A percentile compares a stretch with the other conserved stretches of the same genome.
Evolutionary conservation across 495 filamentous ascomycete genomes (phyloP).

Genomic region (Xylaria telfairii): DNA sequence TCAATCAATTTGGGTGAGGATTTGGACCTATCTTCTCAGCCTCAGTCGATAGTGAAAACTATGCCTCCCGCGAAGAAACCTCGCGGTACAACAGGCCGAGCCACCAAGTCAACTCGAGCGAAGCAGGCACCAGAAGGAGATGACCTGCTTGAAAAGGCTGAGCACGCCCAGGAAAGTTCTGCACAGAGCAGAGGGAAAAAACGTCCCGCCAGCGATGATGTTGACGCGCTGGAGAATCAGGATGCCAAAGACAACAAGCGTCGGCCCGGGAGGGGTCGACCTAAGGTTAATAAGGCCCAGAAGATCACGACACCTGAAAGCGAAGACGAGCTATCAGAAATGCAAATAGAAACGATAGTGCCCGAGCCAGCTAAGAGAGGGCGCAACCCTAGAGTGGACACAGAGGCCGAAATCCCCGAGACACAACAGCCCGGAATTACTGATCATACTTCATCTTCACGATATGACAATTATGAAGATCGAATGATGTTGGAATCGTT

Average conservation of each 20-base stretch:
- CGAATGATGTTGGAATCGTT: not conserved
- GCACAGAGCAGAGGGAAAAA: constrained; percentile 41
- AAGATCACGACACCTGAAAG: constrained; percentile 28
- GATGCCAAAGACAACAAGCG: constrained; percentile 34
- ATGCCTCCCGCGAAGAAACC: constrained; percentile 56
- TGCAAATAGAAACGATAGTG: constrained; percentile 26
- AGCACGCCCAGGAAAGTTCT: constrained; percentile 49
- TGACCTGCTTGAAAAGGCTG: constrained; percentile 58
- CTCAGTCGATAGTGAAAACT: constrained; percentile 39
- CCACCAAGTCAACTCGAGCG: constrained; percentile 45
- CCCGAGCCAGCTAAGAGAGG: constrained; percentile 38
- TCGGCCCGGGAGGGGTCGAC: constrained; percentile 33
- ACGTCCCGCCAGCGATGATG: constrained; percentile 57
- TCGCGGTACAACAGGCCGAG: constrained; percentile 42
- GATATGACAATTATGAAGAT: not conserved
- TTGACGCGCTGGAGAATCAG: constrained; percentile 42
- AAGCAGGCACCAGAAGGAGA: constrained; percentile 44
- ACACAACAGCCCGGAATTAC: constrained; percentile 26
- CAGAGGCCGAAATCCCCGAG: constrained; percentile 37
- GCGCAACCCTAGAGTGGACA: constrained; percentile 34
- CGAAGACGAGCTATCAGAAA: constrained; percentile 31
- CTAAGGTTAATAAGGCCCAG: constrained; percentile 31
- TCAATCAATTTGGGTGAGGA: constrained; percentile 72
- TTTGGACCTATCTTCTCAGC: constrained; percentile 48
- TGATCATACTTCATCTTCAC: not conserved